Evolutionary conservation across 192 early-diverging fungal species (phyloP), one percentile per base, ranked within the genome.

Genomic region (Funneliformis geosporum): DNA sequence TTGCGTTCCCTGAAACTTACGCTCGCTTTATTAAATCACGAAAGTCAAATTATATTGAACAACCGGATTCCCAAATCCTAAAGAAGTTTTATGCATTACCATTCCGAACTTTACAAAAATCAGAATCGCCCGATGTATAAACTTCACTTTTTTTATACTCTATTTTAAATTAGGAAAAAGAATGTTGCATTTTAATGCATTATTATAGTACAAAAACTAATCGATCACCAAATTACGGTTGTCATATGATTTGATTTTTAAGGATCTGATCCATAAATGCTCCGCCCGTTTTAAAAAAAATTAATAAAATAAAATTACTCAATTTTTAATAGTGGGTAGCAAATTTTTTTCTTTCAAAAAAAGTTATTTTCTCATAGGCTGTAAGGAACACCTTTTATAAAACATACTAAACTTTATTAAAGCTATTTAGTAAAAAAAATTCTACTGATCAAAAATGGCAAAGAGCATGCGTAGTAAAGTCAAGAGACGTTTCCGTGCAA

Each of bases 401-500:
- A 33, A 33, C 33, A 0, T 33, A 33, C 33, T 33, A 33, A 33
- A 33, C 33, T 33, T 33, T 33, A 33, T 33, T 33, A 33, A 33
- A 33, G 33, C 33, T 33, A 33, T 33, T 2, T 33, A 33, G 33
- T 2, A 60, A 60, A 60, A 60, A 16, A 16, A 60, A 21, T 60
- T n/a, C n/a, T n/a, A 60, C 18, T 16, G 12, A 27, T 6, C 14
- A 81, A 67, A n/a, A 81, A 86, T 86, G 85, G 85, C 85, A 9
- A 86, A 86, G 64, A 72, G 84, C 80, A 66, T 87, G 42, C 85
- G 86, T 64, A 86, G 82, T 14, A 87, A 87, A 70, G 83, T 83
- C 38, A 85, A 85, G 70, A 83, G 86, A 75, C 85, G 82, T 33
- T 87, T 83, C 78, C 86, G 86, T 74, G 89, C 89, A 38, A 87